A percentile compares a stretch with the other conserved stretches of the same genome.
phyloP scores from a whole-genome alignment of 1,139 yeast genomes.

The Scheffersomyces titani region DNA sequence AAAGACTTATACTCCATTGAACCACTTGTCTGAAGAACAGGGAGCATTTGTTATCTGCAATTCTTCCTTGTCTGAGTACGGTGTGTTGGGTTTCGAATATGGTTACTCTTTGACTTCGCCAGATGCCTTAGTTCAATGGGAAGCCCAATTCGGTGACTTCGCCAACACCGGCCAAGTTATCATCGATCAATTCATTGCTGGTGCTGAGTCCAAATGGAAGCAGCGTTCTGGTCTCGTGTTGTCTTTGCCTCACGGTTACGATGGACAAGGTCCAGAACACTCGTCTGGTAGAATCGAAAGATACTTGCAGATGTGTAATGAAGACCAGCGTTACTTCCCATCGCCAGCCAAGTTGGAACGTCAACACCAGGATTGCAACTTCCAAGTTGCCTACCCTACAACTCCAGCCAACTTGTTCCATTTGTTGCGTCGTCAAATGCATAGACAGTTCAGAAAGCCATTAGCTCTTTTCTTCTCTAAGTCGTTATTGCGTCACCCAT shows the following conservation, averaged over 20 bases:
- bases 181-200: conserved; percentile 93
- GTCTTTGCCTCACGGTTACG: conserved; percentile 98
- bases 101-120: conserved; percentile 98
- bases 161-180: conserved; percentile 99
- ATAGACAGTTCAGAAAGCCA: conserved; percentile 98
- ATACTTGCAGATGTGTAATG: conserved; percentile 93
- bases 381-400: conserved; percentile 98
- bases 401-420: conserved; percentile 98
- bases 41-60: conserved; percentile 88
- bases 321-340: conserved; percentile 95
- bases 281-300: conserved; percentile 98
- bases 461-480: conserved; percentile 87
- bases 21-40: conserved; percentile 76
- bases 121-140: conserved; percentile 97
- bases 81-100: conserved; percentile 98
- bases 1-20: conserved; percentile 79
- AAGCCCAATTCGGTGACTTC: conserved; percentile 99
- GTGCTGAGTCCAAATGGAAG: conserved; percentile 98
- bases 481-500: conserved; percentile 93
- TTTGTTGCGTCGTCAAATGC: conserved; percentile 97
- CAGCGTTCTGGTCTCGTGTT: conserved; percentile 96
- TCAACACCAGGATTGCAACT: conserved; percentile 98
- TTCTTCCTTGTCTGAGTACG: conserved; percentile 98
- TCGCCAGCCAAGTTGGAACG: conserved; percentile 83
- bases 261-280: conserved; percentile 99